These are phyloP conservation scores for Stephanodiscus triporus DNA, from an alignment of 108 stramenopile species.

Conservation along the genomic window DNA sequence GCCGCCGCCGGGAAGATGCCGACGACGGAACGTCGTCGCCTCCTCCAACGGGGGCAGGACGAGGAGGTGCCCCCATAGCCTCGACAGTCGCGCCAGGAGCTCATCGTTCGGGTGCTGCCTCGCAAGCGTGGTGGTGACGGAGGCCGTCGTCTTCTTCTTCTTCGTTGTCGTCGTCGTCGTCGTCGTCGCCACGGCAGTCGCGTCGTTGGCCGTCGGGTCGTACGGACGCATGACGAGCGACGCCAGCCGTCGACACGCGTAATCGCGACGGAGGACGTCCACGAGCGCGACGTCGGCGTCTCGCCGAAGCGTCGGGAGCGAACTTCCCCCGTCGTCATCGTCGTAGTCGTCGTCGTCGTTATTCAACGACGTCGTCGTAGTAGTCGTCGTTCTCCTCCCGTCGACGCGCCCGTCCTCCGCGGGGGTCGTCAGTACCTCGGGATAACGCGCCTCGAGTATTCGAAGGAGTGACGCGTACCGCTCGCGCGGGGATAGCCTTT, in stretches of 20 bases:
- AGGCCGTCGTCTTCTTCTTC: too few relatives aligned
- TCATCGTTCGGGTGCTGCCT: conserved; percentile 27
- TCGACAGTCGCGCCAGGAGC: conserved; percentile 31
- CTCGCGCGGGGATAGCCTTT: conserved; percentile 36
- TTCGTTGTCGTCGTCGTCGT: conserved; percentile 20
- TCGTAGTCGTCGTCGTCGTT: not conserved
- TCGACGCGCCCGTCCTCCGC: not conserved
- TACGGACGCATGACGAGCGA: conserved; percentile 55
- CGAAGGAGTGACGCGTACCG: conserved; percentile 35
- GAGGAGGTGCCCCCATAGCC: conserved; percentile 37
- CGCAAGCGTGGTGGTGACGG: too few relatives aligned
- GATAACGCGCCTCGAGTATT: conserved; percentile 28
- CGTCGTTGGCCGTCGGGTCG: conserved; percentile 13
- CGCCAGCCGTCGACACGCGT: conserved; percentile 37
- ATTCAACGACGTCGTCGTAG: not conserved
- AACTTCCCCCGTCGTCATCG: not conserved
- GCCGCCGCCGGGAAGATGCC: not conserved
- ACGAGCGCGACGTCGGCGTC: conserved; percentile 37
- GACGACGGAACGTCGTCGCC: conserved; percentile 25
- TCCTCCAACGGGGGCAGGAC: conserved; percentile 44
- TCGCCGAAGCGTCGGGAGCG: conserved; percentile 3
- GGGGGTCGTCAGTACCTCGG: too few relatives aligned
- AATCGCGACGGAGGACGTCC: conserved; percentile 37
- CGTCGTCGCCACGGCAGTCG: conserved; percentile 15
- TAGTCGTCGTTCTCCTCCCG: not conserved